Base-by-base conservation (phyloP, 345 rosid genomes). In the Populus nigra region DNA sequence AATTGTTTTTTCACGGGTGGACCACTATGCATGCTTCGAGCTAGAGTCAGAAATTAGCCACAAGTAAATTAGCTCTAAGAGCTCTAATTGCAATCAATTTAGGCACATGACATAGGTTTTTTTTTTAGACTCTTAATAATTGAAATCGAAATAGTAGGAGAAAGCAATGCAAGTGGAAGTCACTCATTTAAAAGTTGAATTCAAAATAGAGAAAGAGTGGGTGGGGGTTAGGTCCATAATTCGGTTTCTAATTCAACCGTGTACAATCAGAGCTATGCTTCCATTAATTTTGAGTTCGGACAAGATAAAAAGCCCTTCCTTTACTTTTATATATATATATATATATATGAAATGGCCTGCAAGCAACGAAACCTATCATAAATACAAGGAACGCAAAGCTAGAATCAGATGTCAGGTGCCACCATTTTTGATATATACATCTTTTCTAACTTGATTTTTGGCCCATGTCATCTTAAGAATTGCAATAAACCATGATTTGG, bases 161-260 rank as follows among this genome's bases (percentile, higher is more conserved):
- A 59, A 59, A n/a, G 29, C 57, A 25, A 62, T 5, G 43, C 17
- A 2, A 74, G 43, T 65, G 61, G 70, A 74, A 43, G 50, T 45
- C 45, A 12, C 62, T 74, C 41, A 45, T 31, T 12, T 18, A 31
- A 63, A 27, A 69, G 27, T 17, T 43, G 8, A 62, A 41, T 74
- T 63, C 47, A 10, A 65, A 62, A 61, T 38, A 43, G 33, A 47
- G 59, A n/a, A 7, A 47, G 63, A 50, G 45, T 66, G 23, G 77
- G 77, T 75, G 36, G 35, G 23, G 13, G 31, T 38, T 31, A 7
- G 71, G 47, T 43, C 62, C 77, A 7, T 29, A 66, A 65, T 74
- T 63, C 12, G 29, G 5, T 43, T 5, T 57, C 59, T n/a, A 41
- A 65, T 27, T 65, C 71, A 45, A 73, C 36, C 23, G 4, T 11